Evolutionary conservation across 192 early-diverging fungal species (phyloP).

Genomic region (Cladochytrium replicatum): DNA sequence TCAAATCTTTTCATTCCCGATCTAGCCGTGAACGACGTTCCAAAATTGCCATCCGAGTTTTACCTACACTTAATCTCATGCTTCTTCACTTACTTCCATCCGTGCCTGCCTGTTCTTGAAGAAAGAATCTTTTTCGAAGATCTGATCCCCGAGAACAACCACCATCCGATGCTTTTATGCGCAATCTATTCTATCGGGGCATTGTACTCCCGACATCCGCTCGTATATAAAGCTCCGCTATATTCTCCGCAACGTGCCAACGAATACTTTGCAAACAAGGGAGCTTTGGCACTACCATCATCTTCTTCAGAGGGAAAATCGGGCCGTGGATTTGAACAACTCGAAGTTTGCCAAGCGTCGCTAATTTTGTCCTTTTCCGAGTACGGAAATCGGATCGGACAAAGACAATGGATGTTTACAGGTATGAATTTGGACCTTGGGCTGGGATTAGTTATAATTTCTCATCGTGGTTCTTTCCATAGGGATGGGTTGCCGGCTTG

Average conservation of each 20-base stretch:
- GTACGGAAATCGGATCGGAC: background rate
- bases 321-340: background rate
- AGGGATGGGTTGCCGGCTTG: slow-evolving; percentile 8
- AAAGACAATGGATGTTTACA: slow-evolving; percentile 2
- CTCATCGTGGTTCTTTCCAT: background rate
- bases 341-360: slow-evolving; percentile 3
- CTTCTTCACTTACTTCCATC: slow-evolving; percentile 22
- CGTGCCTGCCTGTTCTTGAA: slow-evolving; percentile 20
- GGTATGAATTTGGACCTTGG: slow-evolving; percentile 5
- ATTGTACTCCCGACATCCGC: slow-evolving; percentile 20
- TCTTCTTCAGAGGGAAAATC: background rate
- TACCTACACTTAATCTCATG: slow-evolving; percentile 24
- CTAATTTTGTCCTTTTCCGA: slow-evolving; percentile 2
- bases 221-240: slow-evolving; percentile 21
- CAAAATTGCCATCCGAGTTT: slow-evolving; percentile 11
- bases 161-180: slow-evolving; percentile 30
- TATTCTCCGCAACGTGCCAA: slow-evolving; percentile 20
- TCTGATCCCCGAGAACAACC: slow-evolving; percentile 30
- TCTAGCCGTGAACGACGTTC: slow-evolving; percentile 10
- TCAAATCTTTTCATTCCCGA: background rate
- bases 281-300: slow-evolving; percentile 8
- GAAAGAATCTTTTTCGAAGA: slow-evolving; percentile 22
- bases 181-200: slow-evolving; percentile 30
- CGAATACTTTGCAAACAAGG: slow-evolving; percentile 14
- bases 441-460: background rate